Evolutionary conservation across 2,329 filamentous ascomycete genomes (phyloP).

Genomic region (Ophiosphaerella herpotricha): DNA sequence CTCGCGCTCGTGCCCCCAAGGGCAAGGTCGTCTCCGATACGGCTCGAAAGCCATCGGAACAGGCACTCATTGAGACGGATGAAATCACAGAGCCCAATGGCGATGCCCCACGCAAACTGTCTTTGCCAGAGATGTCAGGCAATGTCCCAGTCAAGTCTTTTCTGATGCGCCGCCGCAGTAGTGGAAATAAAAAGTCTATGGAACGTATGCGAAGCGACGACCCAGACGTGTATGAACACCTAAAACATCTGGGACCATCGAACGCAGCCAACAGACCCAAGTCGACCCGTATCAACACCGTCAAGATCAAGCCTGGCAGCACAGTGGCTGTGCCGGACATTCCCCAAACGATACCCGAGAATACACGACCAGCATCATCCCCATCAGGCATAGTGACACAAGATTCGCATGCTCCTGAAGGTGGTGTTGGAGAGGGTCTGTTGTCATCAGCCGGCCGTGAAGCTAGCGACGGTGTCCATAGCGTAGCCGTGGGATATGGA

Average conservation of each 20-base stretch:
- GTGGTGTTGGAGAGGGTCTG: conserved; percentile 60
- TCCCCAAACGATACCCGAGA: conserved; percentile 50
- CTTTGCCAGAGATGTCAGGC: conserved; percentile 35
- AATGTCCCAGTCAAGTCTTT: conserved; percentile 43
- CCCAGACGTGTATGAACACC: conserved; percentile 61
- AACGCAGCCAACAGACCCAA: conserved; percentile 65
- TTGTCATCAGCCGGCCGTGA: conserved; percentile 60
- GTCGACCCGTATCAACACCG: conserved; percentile 63
- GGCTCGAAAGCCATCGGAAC: conserved; percentile 30
- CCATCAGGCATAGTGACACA: conserved; percentile 16
- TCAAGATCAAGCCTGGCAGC: conserved; percentile 67
- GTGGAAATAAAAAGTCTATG: conserved; percentile 42
- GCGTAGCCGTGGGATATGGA: conserved; percentile 55
- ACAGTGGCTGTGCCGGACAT: conserved; percentile 64
- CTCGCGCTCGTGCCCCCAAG: conserved; percentile 71
- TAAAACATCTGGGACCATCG: conserved; percentile 67
- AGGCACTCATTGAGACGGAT: conserved; percentile 20
- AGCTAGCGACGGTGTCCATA: conserved; percentile 69
- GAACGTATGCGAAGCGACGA: conserved; percentile 55
- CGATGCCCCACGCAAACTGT: conserved; percentile 29
- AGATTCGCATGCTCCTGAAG: conserved; percentile 49
- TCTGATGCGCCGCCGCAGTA: conserved; percentile 53
- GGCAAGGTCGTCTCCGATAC: conserved; percentile 57
- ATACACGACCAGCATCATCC: conserved; percentile 35
- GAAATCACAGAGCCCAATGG: conserved; percentile 23